A percentile compares a stretch with the other conserved stretches of the same genome.
Evolutionary conservation across 768 basidiomycete genomes (phyloP).

Genomic region (Sporobolomyces phaffii): DNA sequence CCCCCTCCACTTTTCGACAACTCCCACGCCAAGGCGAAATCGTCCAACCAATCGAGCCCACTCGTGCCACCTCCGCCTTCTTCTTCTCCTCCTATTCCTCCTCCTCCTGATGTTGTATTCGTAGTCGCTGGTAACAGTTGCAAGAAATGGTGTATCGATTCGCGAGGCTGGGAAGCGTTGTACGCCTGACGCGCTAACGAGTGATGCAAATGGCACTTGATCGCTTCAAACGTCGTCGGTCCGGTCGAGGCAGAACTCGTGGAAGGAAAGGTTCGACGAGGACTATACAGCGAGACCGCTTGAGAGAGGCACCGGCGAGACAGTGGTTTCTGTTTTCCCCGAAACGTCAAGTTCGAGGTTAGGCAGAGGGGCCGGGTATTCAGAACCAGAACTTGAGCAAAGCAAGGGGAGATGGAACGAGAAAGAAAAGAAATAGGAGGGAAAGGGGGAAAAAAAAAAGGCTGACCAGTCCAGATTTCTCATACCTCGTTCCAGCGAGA

Average conservation of each 20-base stretch:
- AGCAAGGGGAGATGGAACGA: too few relatives aligned
- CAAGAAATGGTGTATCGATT: slow-evolving; percentile 72
- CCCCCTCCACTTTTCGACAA: slow-evolving; percentile 12
- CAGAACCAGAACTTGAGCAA: too few relatives aligned
- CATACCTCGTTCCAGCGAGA: slow-evolving; percentile 48
- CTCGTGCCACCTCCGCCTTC: too few relatives aligned
- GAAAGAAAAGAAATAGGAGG: not conserved
- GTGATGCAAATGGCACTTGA: slow-evolving; percentile 47
- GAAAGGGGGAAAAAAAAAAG: not conserved
- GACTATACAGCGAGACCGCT: slow-evolving; percentile 46
- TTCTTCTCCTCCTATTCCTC: not conserved
- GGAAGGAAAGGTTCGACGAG: slow-evolving; percentile 34
- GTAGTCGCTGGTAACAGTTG: slow-evolving; percentile 54
- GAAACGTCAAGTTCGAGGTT: not conserved
- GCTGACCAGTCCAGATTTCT: slow-evolving; percentile 49
- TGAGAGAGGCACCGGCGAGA: slow-evolving; percentile 47
- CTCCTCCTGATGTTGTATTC: not conserved
- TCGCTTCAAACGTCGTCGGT: slow-evolving; percentile 42
- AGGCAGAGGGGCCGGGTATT: too few relatives aligned
- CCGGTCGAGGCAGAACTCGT: not conserved
- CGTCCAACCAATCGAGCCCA: slow-evolving; percentile 57
- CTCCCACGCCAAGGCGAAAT: slow-evolving; percentile 81
- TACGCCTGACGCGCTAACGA: slow-evolving; percentile 70
- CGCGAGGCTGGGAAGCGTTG: slow-evolving; percentile 74
- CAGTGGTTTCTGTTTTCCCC: slow-evolving; percentile 46